phyloP scores from a whole-genome alignment of 2,329 filamentous ascomycete species.

The Aspergillus pseudonomiae region DNA sequence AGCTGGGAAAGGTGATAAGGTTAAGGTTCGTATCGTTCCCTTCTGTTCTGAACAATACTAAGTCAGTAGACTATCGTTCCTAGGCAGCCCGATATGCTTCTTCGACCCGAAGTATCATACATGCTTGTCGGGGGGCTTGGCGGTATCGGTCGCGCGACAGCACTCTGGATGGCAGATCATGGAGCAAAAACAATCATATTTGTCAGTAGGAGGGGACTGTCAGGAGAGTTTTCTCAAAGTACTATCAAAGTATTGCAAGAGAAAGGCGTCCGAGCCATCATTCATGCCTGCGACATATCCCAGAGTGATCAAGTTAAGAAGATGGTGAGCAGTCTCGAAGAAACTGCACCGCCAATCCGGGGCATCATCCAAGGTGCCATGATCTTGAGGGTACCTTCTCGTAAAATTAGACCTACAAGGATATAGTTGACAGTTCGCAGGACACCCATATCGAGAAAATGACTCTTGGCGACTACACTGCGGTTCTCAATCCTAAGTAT shows the following conservation, averaged over 20 bases:
- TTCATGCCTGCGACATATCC: constrained; percentile 38
- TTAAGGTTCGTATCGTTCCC: not conserved
- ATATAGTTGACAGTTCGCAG: constrained; percentile 9
- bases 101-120: constrained; percentile 25
- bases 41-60: not conserved
- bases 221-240: constrained; percentile 20
- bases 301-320: constrained; percentile 32
- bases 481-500: constrained; percentile 38
- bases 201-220: constrained; percentile 50
- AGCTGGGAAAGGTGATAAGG: not conserved
- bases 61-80: not conserved
- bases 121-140: constrained; percentile 33
- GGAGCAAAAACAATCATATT: constrained; percentile 58
- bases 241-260: constrained; percentile 20
- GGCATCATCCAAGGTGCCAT: constrained; percentile 34
- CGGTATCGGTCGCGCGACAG: constrained; percentile 29
- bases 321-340: constrained; percentile 14
- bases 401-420: too few species aligned
- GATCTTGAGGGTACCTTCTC: constrained; percentile 26
- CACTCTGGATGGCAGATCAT: constrained; percentile 49
- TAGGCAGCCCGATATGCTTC: not conserved
- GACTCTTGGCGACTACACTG: constrained; percentile 34
- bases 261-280: constrained; percentile 20
- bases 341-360: constrained; percentile 22
- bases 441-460: constrained; percentile 41